Percentiles rank a stretch among this genome's conserved stretches.
phyloP scores from a whole-genome alignment of 257 asterid genomes.

The Ballota nigra region DNA sequence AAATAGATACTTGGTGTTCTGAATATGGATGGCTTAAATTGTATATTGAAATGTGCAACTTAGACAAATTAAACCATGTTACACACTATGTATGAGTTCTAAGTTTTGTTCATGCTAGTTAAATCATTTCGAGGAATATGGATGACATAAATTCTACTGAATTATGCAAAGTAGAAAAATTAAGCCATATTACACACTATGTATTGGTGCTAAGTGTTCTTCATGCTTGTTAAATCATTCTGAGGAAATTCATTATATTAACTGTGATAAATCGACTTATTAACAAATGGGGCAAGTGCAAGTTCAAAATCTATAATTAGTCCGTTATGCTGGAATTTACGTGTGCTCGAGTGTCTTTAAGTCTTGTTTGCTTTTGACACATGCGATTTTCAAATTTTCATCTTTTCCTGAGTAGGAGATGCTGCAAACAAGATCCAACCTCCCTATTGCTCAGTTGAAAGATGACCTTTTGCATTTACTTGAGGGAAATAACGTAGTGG shows the following conservation, averaged over 20 bases:
- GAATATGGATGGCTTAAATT: conserved; percentile 4
- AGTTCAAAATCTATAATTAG: conserved; percentile 11
- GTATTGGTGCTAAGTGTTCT: not conserved
- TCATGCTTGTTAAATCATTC: conserved; percentile 2
- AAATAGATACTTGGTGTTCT: not conserved
- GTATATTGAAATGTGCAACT: not conserved
- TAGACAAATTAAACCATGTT: not conserved
- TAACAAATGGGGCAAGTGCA: conserved; percentile 4
- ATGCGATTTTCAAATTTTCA: not conserved
- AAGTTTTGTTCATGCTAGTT: not conserved
- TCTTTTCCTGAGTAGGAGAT: conserved; percentile 55
- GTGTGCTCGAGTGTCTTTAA: not conserved
- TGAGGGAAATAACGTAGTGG: conserved; percentile 72
- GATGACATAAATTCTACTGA: not conserved
- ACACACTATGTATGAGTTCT: not conserved
- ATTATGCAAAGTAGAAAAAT: not conserved
- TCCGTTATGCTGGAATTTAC: not conserved
- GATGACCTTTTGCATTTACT: conserved; percentile 65
- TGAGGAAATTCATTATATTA: not conserved
- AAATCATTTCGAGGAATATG: conserved; percentile 3
- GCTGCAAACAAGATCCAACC: conserved; percentile 70
- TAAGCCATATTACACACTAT: not conserved
- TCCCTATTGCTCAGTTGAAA: conserved; percentile 84
- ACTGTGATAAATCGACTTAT: conserved; percentile 13
- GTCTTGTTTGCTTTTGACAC: conserved; percentile 24